Base-by-base conservation (phyloP, 2,329 filamentous ascomycete genomes). In the Colletotrichum musicola region DNA sequence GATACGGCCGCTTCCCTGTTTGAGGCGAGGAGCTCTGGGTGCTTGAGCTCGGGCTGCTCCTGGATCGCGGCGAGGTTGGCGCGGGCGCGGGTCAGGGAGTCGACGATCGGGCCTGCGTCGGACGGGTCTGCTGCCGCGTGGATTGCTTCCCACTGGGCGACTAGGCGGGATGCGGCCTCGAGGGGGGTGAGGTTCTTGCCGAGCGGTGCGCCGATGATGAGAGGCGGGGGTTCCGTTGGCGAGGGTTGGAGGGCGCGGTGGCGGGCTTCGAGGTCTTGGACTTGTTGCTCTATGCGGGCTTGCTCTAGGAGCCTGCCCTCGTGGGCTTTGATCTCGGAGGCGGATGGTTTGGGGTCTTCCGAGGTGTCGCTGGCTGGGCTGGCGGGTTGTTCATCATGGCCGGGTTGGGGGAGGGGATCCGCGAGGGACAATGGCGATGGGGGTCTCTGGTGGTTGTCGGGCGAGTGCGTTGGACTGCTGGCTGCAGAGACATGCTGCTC, bases 121-220 rank as follows among this genome's bases (percentile, higher is more conserved):
- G 68, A 18, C 64, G 57, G 14, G 38, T 64, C n/a, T 68, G 74
- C 68, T 40, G 75, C 54, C 60, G 75, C 66, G 51, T 76, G 69
- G 49, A 80, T 79, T 44, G 71, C 78, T 42, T 74, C 75, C 64
- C 78, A 78, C 54, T 80, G 81, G 54, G 76, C 69, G 6, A 83
- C 77, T 49, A 79, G 77, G 12, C 79, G 76, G 44, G 80, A 73
- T 27, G 81, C 81, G 25, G 76, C 69, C 70, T 82, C 76, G 47
- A 81, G 75, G 9, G 71, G 71, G 42, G 77, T 81, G 53, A 81
- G 73, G 38, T 81, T 78, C 25, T 78, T 77, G 5, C 79, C 78
- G 4, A 83, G 66, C 22, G 74, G 71, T 18, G 74, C 75, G 3
- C 81, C 81, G 35, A 83, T 74, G 16, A 77, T 75, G 13, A 81